These are phyloP conservation scores for Amylostereum chailletii DNA, from an alignment of 1,284 basidiomycete genomes.

Conservation along the genomic window DNA sequence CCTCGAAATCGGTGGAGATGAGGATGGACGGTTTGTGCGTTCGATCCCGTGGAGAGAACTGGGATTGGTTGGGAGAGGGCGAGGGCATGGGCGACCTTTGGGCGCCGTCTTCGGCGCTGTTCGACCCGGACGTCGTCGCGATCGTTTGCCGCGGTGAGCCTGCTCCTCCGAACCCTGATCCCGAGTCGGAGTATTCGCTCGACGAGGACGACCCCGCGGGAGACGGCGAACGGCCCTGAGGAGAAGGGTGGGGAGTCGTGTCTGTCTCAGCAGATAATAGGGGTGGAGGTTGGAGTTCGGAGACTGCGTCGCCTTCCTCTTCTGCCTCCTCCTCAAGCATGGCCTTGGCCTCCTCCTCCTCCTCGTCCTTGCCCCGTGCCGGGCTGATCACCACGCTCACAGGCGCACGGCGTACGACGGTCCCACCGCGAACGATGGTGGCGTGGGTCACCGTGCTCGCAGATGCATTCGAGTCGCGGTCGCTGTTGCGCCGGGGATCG, in stretches of 20 bases:
- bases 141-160: constrained; percentile 7
- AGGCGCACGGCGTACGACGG: constrained; percentile 32
- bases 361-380: not conserved
- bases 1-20: constrained; percentile 12
- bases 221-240: constrained; percentile 3
- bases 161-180: constrained; percentile 4
- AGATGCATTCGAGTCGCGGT: constrained; percentile 12
- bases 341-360: constrained; percentile 1
- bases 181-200: not conserved
- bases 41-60: constrained; percentile 5
- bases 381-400: constrained; percentile 32
- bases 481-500: constrained; percentile 6
- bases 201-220: constrained; percentile 4
- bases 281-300: not conserved
- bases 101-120: constrained; percentile 10
- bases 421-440: constrained; percentile 31
- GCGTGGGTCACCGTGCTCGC: constrained; percentile 18
- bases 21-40: constrained; percentile 26
- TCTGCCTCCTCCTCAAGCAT: constrained; percentile 7
- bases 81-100: constrained; percentile 8
- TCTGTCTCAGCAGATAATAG: constrained; percentile 1
- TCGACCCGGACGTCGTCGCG: constrained; percentile 10
- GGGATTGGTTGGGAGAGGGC: constrained; percentile 10
- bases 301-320: constrained; percentile 5
- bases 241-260: not conserved